Conservation (phyloP, 2,329 filamentous ascomycete genomes). For the Colletotrichum sp. region DNA sequence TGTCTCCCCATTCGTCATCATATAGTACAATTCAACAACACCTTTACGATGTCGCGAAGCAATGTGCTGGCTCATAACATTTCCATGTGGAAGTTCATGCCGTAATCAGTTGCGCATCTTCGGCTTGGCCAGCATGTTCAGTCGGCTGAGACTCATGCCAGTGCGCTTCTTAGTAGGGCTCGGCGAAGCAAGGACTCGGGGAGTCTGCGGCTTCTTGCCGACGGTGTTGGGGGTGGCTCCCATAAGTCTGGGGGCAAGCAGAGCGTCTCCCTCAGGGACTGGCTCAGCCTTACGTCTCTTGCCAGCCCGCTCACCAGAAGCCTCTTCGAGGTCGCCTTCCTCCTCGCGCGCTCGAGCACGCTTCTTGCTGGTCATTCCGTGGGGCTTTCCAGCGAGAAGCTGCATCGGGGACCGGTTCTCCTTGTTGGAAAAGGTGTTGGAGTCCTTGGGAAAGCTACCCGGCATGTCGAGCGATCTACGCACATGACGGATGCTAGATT, state of each 20-base stretch:
- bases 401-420: conserved; percentile 55
- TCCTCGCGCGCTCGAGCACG: conserved; percentile 63
- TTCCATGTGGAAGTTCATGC: background rate
- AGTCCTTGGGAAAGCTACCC: conserved; percentile 54
- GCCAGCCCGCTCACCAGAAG: conserved; percentile 56
- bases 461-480: conserved; percentile 60
- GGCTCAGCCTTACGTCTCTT: conserved; percentile 64
- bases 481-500: conserved; percentile 66
- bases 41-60: background rate
- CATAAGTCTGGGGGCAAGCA: conserved; percentile 54
- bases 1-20: background rate
- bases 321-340: conserved; percentile 63
- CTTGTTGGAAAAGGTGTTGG: conserved; percentile 50
- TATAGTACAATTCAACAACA: conserved; percentile 10
- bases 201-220: conserved; percentile 39
- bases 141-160: conserved; percentile 61
- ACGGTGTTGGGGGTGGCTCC: conserved; percentile 36
- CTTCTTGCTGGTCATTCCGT: conserved; percentile 72
- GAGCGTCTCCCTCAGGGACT: conserved; percentile 55
- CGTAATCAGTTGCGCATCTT: conserved; percentile 55
- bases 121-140: conserved; percentile 66
- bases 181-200: conserved; percentile 26
- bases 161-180: conserved; percentile 59
- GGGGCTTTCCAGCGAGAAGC: conserved; percentile 53
- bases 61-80: background rate